phyloP scores from a whole-genome alignment of 495 filamentous ascomycete species.

The Talaromyces ruber region DNA sequence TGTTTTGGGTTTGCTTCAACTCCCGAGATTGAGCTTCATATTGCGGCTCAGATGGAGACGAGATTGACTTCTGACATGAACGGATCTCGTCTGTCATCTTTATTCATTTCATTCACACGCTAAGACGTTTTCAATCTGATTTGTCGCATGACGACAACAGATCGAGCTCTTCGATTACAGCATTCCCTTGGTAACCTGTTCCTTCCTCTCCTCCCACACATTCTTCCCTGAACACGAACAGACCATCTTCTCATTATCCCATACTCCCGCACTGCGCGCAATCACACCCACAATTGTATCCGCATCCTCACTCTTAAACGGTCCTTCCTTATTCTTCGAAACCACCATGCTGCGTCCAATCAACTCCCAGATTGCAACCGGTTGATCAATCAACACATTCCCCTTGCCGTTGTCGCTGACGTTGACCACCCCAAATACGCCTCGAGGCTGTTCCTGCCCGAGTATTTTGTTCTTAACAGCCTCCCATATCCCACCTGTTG shows the following conservation, averaged over 20 bases:
- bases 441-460: conserved; percentile 45
- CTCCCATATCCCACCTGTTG: conserved; percentile 80
- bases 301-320: conserved; percentile 58
- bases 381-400: conserved; percentile 67
- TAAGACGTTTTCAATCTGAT: not conserved
- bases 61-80: not conserved
- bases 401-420: conserved; percentile 58
- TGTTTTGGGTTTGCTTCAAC: not conserved
- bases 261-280: conserved; percentile 87
- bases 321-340: conserved; percentile 39
- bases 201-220: conserved; percentile 92
- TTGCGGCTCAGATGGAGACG: not conserved
- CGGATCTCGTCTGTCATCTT: not conserved
- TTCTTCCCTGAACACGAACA: conserved; percentile 94
- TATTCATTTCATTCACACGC: not conserved
- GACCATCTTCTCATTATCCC: conserved; percentile 98
- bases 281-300: conserved; percentile 88
- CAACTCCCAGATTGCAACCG: conserved; percentile 87
- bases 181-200: conserved; percentile 84
- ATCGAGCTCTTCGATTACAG: conserved; percentile 26
- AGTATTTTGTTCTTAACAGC: conserved; percentile 40
- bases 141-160: not conserved
- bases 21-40: not conserved
- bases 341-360: conserved; percentile 88
- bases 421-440: conserved; percentile 63